Evolutionary conservation across 305 asterid species (phyloP), one percentile per base, ranked within the genome.

Genomic region (Fraxinus sp.): DNA sequence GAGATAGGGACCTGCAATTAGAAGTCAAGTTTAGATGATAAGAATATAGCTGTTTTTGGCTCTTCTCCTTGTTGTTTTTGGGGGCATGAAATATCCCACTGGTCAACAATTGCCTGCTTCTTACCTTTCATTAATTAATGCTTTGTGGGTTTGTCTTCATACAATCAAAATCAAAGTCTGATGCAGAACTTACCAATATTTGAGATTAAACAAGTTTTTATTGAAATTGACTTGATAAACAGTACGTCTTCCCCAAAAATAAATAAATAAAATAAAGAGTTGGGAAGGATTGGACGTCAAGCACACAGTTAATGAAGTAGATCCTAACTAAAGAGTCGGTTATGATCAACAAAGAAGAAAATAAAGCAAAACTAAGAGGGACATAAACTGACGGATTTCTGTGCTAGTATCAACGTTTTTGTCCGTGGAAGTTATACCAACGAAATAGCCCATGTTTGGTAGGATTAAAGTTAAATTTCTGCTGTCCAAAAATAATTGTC

Each of bases 71-170:
- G 75, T 81, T 85, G 66, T 68, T 82, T 71, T 81, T 84, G 85
- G 86, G 87, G 89, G 85, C 87, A 85, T 55, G 68, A 85, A 83
- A 86, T 87, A 81, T 88, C 89, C 91, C 85, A 86, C 90, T 80
- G 79, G 77, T 83, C 88, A 82, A 80, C 85, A 88, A 85, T 86
- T 89, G 94, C 89, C 93, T 81, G 82, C 87, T 76, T 79, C 86
- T 86, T 79, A 71, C 91, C 88, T 89, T 79, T 79, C 90, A 86
- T 87, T 46, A 81, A 71, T 90, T 86, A 90, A 90, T 87, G 89
- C 81, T 73, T 71, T 75, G 78, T 81, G 82, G 68, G 77, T 66
- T 78, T 87, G 85, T 86, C 87, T 81, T 79, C 75, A 59, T 79
- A 80, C 26, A 36, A 71, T 64, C 77, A 84, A 16, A 37, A 28